A percentile compares a stretch with the other conserved stretches of the same genome.
Conservation (phyloP, 768 basidiomycete species). For the Sarcomyxa edulis region DNA sequence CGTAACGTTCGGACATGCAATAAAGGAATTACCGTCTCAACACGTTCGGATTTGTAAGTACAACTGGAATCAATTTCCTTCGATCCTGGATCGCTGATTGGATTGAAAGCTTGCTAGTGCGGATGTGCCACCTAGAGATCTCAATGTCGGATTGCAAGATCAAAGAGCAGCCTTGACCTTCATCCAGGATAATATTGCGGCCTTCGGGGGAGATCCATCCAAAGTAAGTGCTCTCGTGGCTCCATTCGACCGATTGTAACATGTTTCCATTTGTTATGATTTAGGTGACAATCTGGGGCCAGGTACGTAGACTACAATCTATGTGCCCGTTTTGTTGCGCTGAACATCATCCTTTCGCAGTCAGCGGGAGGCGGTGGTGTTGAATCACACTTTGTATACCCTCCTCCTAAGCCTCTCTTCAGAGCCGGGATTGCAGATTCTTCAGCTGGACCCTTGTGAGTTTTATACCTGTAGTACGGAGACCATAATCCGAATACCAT, state of each 20-base stretch:
- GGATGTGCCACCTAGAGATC: slow-evolving; percentile 37
- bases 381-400: slow-evolving; percentile 42
- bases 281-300: slow-evolving; percentile 54
- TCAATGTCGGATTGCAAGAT: slow-evolving; percentile 58
- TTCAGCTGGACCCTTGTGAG: slow-evolving; percentile 52
- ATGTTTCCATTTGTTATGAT: background rate
- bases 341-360: slow-evolving; percentile 17
- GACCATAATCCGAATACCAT: too few species aligned
- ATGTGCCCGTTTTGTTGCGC: background rate
- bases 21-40: slow-evolving; percentile 56
- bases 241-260: background rate
- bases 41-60: slow-evolving; percentile 50
- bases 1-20: background rate
- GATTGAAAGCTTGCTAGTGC: slow-evolving; percentile 45
- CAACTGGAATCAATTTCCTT: background rate
- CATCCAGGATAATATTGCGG: slow-evolving; percentile 56
- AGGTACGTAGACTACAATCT: slow-evolving; percentile 24
- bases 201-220: slow-evolving; percentile 58
- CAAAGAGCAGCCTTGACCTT: slow-evolving; percentile 55
- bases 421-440: slow-evolving; percentile 50
- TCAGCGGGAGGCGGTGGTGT: slow-evolving; percentile 51
- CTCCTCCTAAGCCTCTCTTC: slow-evolving; percentile 32
- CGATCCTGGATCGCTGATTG: background rate
- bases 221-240: slow-evolving; percentile 29
- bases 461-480: too few species aligned